Conservation (phyloP, 495 filamentous ascomycete genomes). For the Halenospora varia region DNA sequence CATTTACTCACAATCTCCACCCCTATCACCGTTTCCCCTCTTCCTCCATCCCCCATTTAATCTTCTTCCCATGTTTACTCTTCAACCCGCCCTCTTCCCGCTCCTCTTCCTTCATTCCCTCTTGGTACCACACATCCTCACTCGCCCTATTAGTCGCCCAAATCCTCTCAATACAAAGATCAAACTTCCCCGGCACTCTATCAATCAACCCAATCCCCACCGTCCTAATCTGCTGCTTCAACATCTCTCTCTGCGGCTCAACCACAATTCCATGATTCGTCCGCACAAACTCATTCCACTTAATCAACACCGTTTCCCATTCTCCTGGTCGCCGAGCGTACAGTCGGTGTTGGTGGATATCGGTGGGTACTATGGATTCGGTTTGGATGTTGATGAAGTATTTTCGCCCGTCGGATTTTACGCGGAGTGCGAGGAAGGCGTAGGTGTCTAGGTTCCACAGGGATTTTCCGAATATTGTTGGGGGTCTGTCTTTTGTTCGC, state of each 20-base stretch:
- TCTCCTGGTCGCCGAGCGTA: slow-evolving; percentile 76
- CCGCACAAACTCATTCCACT: slow-evolving; percentile 87
- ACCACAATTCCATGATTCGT: slow-evolving; percentile 88
- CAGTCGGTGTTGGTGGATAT: slow-evolving; percentile 91
- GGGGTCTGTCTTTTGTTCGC: slow-evolving; percentile 57
- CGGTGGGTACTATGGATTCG: slow-evolving; percentile 84
- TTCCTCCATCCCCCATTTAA: slow-evolving; percentile 38
- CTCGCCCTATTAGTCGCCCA: slow-evolving; percentile 68
- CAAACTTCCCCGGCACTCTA: slow-evolving; percentile 78
- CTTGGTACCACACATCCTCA: slow-evolving; percentile 42
- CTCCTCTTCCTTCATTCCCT: slow-evolving; percentile 26
- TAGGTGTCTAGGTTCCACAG: slow-evolving; percentile 90
- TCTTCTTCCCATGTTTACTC: slow-evolving; percentile 40
- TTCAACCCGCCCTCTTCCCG: slow-evolving; percentile 32
- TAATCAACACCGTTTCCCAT: slow-evolving; percentile 91
- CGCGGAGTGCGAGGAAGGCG: slow-evolving; percentile 78
- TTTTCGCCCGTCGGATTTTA: slow-evolving; percentile 85
- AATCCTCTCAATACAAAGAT: slow-evolving; percentile 75
- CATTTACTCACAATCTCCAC: too few relatives aligned
- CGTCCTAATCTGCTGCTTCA: slow-evolving; percentile 77
- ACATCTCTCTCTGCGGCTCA: slow-evolving; percentile 84
- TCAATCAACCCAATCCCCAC: slow-evolving; percentile 88
- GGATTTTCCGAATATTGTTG: slow-evolving; percentile 73
- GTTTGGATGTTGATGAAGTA: slow-evolving; percentile 97
- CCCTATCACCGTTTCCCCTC: too few relatives aligned